Conservation (phyloP, 257 asterid genomes). For the Coffea eugenioides region DNA sequence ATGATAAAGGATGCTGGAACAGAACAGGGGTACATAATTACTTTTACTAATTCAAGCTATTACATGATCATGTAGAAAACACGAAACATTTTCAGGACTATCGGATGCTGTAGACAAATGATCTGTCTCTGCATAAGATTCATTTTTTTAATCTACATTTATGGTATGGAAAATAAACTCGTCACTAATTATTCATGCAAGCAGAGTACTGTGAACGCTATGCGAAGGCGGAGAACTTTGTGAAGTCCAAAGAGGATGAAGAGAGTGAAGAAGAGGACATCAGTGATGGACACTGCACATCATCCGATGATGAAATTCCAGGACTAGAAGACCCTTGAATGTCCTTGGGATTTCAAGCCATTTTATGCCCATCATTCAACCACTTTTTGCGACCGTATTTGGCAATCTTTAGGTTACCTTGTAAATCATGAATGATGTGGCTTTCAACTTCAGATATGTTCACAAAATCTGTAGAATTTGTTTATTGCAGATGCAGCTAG, state of each 20-base stretch:
- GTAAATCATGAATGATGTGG: slow-evolving; percentile 15
- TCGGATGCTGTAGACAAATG: neutral
- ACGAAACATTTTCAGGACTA: neutral
- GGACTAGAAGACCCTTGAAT: slow-evolving; percentile 55
- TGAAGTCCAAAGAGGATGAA: slow-evolving; percentile 41
- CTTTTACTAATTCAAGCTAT: neutral
- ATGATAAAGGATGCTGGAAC: too few species aligned
- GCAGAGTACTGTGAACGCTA: slow-evolving; percentile 81
- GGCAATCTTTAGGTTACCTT: neutral
- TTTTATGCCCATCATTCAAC: neutral
- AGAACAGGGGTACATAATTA: too few species aligned
- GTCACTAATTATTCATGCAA: neutral
- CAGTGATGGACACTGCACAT: slow-evolving; percentile 53
- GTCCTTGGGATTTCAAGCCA: neutral
- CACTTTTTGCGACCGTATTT: too few species aligned
- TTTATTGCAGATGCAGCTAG: neutral
- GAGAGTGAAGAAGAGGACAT: slow-evolving; percentile 56
- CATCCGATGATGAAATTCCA: slow-evolving; percentile 57
- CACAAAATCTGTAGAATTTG: neutral
- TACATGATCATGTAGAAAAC: neutral
- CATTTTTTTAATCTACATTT: neutral
- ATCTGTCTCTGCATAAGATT: neutral
- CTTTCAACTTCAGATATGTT: slow-evolving; percentile 1
- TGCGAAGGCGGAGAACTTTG: slow-evolving; percentile 65
- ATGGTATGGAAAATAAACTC: neutral